Percentiles rank a stretch among this genome's conserved stretches.
phyloP scores from a whole-genome alignment of 768 basidiomycete species.

The Lactarius tabidus region DNA sequence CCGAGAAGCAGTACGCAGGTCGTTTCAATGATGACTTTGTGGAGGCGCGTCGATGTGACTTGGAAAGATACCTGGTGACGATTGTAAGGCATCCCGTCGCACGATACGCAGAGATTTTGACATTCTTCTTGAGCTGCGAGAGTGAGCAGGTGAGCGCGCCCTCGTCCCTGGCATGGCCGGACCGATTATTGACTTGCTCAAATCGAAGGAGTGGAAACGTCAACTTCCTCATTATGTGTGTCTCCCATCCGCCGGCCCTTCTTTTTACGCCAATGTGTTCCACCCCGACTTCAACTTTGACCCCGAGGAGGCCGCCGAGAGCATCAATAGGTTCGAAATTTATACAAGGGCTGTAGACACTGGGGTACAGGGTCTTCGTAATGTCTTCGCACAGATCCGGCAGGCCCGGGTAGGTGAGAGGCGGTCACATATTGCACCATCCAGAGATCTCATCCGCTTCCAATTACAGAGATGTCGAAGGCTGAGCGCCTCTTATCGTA shows the following conservation, averaged over 20 bases:
- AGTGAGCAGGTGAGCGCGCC: slow-evolving; percentile 57
- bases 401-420: slow-evolving; percentile 63
- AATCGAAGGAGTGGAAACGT: slow-evolving; percentile 64
- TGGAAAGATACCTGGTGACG: slow-evolving; percentile 71
- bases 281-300: slow-evolving; percentile 87
- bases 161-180: not conserved
- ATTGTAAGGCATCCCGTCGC: slow-evolving; percentile 74
- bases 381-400: slow-evolving; percentile 56
- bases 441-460: not conserved
- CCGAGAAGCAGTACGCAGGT: slow-evolving; percentile 81
- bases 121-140: slow-evolving; percentile 75
- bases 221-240: slow-evolving; percentile 56
- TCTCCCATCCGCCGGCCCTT: slow-evolving; percentile 62
- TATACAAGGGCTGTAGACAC: slow-evolving; percentile 64
- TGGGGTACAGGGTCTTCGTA: slow-evolving; percentile 64
- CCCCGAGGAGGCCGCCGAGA: slow-evolving; percentile 58
- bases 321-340: slow-evolving; percentile 56
- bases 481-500: slow-evolving; percentile 71
- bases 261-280: slow-evolving; percentile 74
- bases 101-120: slow-evolving; percentile 72
- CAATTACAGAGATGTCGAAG: slow-evolving; percentile 66
- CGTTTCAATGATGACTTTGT: slow-evolving; percentile 79
- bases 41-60: slow-evolving; percentile 73
- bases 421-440: not conserved
- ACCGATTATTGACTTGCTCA: slow-evolving; percentile 1